These are phyloP conservation scores for Populus simonii DNA, from an alignment of 345 rosid genomes.

Conservation along the genomic window DNA sequence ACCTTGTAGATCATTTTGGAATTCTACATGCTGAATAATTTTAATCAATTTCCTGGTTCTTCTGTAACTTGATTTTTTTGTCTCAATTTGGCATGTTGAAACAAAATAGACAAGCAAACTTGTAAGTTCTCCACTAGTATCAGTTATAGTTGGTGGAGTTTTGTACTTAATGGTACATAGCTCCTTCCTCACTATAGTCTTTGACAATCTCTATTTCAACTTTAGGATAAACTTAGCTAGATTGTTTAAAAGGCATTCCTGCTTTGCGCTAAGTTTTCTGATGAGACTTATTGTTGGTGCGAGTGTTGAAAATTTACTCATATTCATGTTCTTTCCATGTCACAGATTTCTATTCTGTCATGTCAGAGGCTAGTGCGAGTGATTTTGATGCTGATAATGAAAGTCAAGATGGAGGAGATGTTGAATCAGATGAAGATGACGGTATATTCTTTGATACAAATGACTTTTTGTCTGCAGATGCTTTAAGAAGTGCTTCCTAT, in stretches of 20 bases:
- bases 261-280: not conserved
- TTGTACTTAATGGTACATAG: not conserved
- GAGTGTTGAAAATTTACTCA: slow-evolving; percentile 2
- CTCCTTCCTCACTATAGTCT: not conserved
- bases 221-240: not conserved
- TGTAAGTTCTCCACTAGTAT: not conserved
- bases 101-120: not conserved
- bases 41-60: not conserved
- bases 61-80: not conserved
- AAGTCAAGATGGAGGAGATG: slow-evolving; percentile 87
- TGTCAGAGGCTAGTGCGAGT: slow-evolving; percentile 91
- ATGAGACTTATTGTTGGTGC: not conserved
- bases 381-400: slow-evolving; percentile 89
- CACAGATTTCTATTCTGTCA: slow-evolving; percentile 95
- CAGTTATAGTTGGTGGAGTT: not conserved
- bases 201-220: not conserved
- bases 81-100: not conserved
- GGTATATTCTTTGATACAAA: slow-evolving; percentile 74
- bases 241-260: not conserved
- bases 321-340: slow-evolving; percentile 15
- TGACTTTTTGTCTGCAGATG: slow-evolving; percentile 81
- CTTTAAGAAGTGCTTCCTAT: slow-evolving; percentile 86
- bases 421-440: slow-evolving; percentile 90
- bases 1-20: not conserved
- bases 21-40: not conserved